phyloP scores from a whole-genome alignment of 257 asterid genomes.

The Fraxinus americana region DNA sequence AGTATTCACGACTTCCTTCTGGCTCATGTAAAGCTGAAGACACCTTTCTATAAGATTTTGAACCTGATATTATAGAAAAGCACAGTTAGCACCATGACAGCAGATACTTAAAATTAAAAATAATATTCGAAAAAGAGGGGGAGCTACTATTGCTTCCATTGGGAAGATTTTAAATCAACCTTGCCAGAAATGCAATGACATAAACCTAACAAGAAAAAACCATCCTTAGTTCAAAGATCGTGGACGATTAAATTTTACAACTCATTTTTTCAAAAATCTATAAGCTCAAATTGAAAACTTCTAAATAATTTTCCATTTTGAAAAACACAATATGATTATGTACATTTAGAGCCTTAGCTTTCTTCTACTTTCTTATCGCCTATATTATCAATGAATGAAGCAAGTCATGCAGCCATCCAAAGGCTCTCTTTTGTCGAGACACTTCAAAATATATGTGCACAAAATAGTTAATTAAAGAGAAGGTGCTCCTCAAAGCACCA shows the following conservation, averaged over 20 bases:
- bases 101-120: neutral
- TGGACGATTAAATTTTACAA: neutral
- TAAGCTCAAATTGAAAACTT: neutral
- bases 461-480: neutral
- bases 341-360: neutral
- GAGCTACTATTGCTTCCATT: neutral
- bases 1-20: slow-evolving; percentile 45
- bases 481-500: neutral
- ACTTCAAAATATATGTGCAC: neutral
- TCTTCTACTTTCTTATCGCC: neutral
- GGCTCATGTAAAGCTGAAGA: slow-evolving; percentile 59
- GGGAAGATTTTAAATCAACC: neutral
- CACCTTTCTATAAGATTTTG: slow-evolving; percentile 60
- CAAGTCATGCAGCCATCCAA: neutral
- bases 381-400: neutral
- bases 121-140: neutral
- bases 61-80: slow-evolving; percentile 33
- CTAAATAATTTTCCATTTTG: neutral
- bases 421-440: neutral
- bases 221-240: neutral
- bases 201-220: neutral
- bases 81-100: neutral
- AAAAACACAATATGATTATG: neutral
- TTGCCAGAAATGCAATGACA: neutral
- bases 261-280: neutral